These are phyloP conservation scores for Chytridiales sp. DNA, from an alignment of 371 early-diverging fungal genomes.

Conservation along the genomic window DNA sequence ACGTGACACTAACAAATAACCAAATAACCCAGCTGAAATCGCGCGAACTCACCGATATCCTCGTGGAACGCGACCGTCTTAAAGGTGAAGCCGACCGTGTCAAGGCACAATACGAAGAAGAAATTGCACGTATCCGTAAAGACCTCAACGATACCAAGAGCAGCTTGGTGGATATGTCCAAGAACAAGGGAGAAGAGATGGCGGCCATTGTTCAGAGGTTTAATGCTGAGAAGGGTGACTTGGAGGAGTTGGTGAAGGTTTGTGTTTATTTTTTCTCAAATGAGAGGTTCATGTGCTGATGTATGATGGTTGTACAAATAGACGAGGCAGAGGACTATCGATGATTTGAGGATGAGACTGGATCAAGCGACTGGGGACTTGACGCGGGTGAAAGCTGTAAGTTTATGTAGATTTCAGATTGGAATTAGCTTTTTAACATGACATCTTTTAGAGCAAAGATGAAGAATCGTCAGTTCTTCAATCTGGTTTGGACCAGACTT, in stretches of 20 bases:
- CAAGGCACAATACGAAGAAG: constrained; percentile 71
- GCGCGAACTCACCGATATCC: constrained; percentile 40
- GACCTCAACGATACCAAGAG: constrained; percentile 75
- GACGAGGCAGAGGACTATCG: constrained; percentile 53
- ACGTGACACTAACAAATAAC: not conserved
- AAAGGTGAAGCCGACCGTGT: constrained; percentile 40
- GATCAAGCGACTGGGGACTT: constrained; percentile 18
- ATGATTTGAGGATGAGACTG: constrained; percentile 65
- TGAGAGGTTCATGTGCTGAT: constrained; percentile 9
- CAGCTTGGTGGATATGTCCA: constrained; percentile 73
- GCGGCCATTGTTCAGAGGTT: constrained; percentile 72
- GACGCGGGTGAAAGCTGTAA: constrained; percentile 16
- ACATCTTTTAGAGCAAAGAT: constrained; percentile 57
- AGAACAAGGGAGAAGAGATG: constrained; percentile 77
- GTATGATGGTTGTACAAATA: not conserved
- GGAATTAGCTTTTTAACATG: constrained; percentile 5
- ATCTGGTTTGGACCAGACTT: constrained; percentile 93
- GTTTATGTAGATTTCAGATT: constrained; percentile 5
- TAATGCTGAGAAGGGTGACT: constrained; percentile 76
- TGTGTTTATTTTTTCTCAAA: too few relatives aligned
- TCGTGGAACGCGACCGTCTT: constrained; percentile 45
- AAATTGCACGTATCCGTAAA: constrained; percentile 72
- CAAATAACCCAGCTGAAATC: constrained; percentile 38
- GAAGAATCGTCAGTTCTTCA: constrained; percentile 88
- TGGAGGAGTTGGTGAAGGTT: constrained; percentile 54